Conservation (phyloP, 177 flowering plant genomes). For the Vitis hybrid region DNA sequence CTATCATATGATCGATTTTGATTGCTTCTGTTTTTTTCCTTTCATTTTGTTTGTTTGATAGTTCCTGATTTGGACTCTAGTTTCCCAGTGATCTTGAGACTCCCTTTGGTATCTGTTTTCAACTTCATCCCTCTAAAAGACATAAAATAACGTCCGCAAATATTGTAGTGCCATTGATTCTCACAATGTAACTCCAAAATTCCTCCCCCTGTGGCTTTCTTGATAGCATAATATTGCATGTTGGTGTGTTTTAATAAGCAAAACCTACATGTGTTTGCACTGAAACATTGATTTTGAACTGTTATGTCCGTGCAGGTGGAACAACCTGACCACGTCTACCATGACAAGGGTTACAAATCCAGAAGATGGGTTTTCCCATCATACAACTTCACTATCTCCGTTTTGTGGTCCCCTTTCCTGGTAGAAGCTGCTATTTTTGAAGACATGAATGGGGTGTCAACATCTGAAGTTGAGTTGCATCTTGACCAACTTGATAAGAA, state of each 20-base stretch:
- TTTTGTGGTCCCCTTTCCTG: conserved; percentile 90
- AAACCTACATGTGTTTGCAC: too few species aligned
- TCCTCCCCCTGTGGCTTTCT: too few species aligned
- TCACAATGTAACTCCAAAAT: too few species aligned
- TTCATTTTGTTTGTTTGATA: neutral
- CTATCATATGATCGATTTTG: neutral
- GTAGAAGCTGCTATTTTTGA: conserved; percentile 68
- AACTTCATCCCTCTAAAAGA: too few species aligned
- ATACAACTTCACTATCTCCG: conserved; percentile 65
- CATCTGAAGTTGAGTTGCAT: conserved; percentile 68
- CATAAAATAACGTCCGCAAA: too few species aligned
- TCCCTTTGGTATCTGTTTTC: too few species aligned
- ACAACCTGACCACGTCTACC: conserved; percentile 61
- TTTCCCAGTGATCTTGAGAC: too few species aligned
- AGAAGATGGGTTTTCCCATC: conserved; percentile 73
- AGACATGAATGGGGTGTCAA: conserved; percentile 76
- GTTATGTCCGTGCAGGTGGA: conserved; percentile 55
- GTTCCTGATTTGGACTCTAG: neutral
- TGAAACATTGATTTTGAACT: neutral
- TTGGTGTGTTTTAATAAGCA: too few species aligned
- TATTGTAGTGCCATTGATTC: too few species aligned
- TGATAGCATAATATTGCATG: too few species aligned
- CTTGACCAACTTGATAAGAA: conserved; percentile 72
- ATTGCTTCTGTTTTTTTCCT: neutral
- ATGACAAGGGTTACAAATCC: conserved; percentile 63